Percentiles rank a stretch among this genome's conserved stretches.
These are phyloP conservation scores for Thuidium tamariscinum DNA, from an alignment of 225 moss, liverwort and hornwort species.

Conservation along the genomic window DNA sequence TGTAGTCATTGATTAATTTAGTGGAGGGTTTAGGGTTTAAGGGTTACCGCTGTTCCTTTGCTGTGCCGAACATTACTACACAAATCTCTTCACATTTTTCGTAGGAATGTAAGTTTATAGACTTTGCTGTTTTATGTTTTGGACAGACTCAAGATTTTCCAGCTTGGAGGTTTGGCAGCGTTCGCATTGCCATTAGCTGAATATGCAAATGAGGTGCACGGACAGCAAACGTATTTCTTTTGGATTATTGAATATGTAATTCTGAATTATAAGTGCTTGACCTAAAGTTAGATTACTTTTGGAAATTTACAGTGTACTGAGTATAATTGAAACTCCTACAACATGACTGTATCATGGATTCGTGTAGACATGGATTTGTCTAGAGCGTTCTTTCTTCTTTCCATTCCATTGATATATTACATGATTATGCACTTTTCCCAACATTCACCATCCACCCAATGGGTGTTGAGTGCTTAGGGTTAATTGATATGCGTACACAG, in stretches of 20 bases:
- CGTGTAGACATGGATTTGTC: background rate
- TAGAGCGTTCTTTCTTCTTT: background rate
- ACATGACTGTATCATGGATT: background rate
- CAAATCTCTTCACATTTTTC: background rate
- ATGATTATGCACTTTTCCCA: background rate
- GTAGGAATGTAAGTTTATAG: background rate
- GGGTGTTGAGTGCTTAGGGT: background rate
- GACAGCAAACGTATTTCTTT: background rate
- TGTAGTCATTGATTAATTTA: background rate
- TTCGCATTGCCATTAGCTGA: slow-evolving; percentile 75
- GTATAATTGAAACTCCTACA: background rate
- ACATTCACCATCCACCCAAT: background rate
- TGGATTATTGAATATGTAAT: background rate
- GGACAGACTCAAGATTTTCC: slow-evolving; percentile 75
- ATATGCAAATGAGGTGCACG: slow-evolving; percentile 73
- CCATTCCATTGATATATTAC: background rate
- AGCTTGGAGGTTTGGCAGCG: slow-evolving; percentile 70
- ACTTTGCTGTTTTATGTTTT: background rate
- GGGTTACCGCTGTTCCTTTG: background rate
- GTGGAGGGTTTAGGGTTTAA: background rate
- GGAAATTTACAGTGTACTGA: background rate
- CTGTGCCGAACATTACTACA: background rate
- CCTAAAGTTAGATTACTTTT: background rate
- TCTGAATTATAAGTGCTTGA: background rate
- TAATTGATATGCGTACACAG: background rate